A percentile compares a stretch with the other conserved stretches of the same genome.
These are phyloP conservation scores for Cicer arietinum DNA, from an alignment of 306 rosid genomes.

Conservation along the genomic window DNA sequence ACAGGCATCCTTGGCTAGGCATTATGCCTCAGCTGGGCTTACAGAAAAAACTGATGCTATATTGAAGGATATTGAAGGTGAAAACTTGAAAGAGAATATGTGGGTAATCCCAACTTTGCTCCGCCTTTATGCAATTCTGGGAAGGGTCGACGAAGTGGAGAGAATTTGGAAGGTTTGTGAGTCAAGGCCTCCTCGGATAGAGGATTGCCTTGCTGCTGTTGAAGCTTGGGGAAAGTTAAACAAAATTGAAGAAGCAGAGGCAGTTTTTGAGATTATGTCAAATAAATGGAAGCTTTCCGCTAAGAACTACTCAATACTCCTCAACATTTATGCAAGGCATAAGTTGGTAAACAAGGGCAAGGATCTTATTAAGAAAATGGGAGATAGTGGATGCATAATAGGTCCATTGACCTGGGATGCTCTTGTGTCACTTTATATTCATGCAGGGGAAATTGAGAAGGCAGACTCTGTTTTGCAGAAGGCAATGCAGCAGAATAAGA, in stretches of 20 bases:
- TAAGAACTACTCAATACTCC: conserved; percentile 53
- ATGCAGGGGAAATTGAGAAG: conserved; percentile 71
- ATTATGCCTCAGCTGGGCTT: conserved; percentile 67
- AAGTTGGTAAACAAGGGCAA: conserved; percentile 76
- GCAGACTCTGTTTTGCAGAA: conserved; percentile 71
- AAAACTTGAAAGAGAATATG: conserved; percentile 46
- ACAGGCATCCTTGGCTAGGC: conserved; percentile 55
- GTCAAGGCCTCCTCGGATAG: conserved; percentile 50
- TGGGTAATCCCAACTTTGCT: conserved; percentile 52
- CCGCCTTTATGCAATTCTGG: conserved; percentile 66
- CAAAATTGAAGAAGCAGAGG: conserved; percentile 72
- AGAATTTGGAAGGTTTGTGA: conserved; percentile 73
- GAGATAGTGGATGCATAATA: conserved; percentile 51
- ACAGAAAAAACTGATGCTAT: conserved; percentile 67
- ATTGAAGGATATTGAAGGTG: conserved; percentile 74
- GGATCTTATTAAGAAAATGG: conserved; percentile 71
- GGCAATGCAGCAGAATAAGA: conserved; percentile 48
- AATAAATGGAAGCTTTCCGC: conserved; percentile 56
- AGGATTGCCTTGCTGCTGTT: conserved; percentile 65
- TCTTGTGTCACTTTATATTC: conserved; percentile 67
- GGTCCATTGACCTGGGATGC: conserved; percentile 73
- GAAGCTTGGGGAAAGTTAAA: conserved; percentile 79
- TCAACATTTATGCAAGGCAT: conserved; percentile 57
- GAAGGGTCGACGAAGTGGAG: conserved; percentile 71
- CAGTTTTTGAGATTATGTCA: conserved; percentile 60